These are phyloP conservation scores for Ophiognomonia clavigignenti-juglandacearum DNA, from an alignment of 2,329 filamentous ascomycete species.

Conservation along the genomic window DNA sequence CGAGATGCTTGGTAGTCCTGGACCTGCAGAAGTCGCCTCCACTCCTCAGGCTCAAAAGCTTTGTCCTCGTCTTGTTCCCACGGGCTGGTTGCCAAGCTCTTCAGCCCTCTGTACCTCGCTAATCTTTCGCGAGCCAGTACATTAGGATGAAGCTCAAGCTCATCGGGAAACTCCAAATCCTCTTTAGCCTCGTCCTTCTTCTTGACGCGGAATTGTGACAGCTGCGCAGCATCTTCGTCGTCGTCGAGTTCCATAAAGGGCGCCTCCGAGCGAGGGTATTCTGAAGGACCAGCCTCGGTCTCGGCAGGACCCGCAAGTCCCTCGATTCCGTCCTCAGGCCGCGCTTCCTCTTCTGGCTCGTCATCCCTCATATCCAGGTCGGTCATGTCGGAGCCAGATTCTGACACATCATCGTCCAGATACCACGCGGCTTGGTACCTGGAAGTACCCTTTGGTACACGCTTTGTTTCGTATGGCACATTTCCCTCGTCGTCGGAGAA, in stretches of 20 bases:
- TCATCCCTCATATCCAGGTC: constrained; percentile 57
- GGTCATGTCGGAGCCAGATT: constrained; percentile 78
- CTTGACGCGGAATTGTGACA: constrained; percentile 74
- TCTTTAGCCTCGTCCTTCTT: constrained; percentile 80
- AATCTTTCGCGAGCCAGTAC: constrained; percentile 82
- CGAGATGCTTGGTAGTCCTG: constrained; percentile 85
- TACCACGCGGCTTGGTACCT: constrained; percentile 95
- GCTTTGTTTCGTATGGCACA: constrained; percentile 59
- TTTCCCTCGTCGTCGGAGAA: constrained; percentile 82
- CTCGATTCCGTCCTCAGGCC: constrained; percentile 80
- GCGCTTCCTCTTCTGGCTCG: constrained; percentile 48
- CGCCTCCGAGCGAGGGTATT: constrained; percentile 83
- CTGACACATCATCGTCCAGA: constrained; percentile 69
- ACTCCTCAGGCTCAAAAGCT: constrained; percentile 83
- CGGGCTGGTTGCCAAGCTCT: constrained; percentile 78
- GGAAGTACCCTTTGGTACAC: constrained; percentile 85
- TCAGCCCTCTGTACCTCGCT: constrained; percentile 82
- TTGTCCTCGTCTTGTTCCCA: constrained; percentile 90
- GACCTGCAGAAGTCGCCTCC: constrained; percentile 79
- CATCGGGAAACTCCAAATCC: constrained; percentile 93
- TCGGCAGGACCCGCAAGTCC: constrained; percentile 60
- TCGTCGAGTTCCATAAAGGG: constrained; percentile 85
- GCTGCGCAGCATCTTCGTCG: constrained; percentile 69
- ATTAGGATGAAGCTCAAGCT: constrained; percentile 88
- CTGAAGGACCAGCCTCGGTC: constrained; percentile 76